Percentiles rank a stretch among this genome's conserved stretches.
Conservation (phyloP, 2,329 filamentous ascomycete species). For the Trichoderma sp. region DNA sequence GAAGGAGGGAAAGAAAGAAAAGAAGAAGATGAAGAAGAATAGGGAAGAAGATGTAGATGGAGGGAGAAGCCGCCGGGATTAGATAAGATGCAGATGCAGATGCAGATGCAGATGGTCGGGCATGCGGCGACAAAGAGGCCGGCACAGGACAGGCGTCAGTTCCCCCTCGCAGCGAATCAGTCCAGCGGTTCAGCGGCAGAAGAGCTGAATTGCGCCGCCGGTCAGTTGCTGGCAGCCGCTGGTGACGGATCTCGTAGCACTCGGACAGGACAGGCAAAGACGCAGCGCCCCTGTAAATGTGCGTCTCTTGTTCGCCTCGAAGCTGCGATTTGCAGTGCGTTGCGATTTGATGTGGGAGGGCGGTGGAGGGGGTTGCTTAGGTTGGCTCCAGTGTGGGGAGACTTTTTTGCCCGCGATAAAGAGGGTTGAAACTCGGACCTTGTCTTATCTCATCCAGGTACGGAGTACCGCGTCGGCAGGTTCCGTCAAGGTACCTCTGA, state of each 20-base stretch:
- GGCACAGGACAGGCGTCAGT: constrained; percentile 8
- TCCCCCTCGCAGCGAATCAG: constrained; percentile 11
- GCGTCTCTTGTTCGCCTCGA: constrained; percentile 7
- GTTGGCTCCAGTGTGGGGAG: constrained; percentile 11
- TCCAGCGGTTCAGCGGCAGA: not conserved
- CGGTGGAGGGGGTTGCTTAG: constrained; percentile 16
- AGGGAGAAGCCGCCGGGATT: not conserved
- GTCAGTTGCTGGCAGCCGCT: not conserved
- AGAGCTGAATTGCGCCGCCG: not conserved
- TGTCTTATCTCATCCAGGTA: constrained; percentile 19
- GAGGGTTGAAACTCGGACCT: constrained; percentile 3
- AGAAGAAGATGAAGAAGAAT: not conserved
- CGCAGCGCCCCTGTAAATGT: not conserved
- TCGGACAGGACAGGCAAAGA: not conserved
- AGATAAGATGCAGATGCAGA: not conserved
- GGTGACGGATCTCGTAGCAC: not conserved
- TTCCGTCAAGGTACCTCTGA: not conserved
- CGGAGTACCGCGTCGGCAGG: not conserved
- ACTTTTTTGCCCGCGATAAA: constrained; percentile 10
- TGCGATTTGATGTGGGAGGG: constrained; percentile 17
- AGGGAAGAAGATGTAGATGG: not conserved
- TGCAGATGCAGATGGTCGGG: constrained; percentile 15
- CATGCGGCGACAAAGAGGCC: constrained; percentile 18
- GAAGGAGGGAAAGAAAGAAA: not conserved
- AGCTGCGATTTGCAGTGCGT: constrained; percentile 13